Evolutionary conservation across 148 eudicot genomes (phyloP).

Genomic region (Arctostaphylos glauca): DNA sequence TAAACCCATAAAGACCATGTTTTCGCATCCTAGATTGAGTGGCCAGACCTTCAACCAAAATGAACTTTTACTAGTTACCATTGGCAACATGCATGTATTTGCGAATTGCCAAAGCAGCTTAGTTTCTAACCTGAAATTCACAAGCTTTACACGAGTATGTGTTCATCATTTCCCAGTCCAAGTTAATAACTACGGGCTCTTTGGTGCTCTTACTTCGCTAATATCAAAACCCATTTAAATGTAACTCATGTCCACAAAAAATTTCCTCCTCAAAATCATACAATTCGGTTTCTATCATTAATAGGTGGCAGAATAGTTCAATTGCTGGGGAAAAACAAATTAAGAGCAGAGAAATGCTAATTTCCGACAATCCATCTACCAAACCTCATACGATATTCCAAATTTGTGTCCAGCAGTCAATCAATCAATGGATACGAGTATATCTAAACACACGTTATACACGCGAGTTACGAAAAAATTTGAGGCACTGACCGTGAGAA

Average conservation of each 20-base stretch:
- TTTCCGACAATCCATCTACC: not conserved
- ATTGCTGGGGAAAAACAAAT: not conserved
- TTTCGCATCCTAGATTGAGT: not conserved
- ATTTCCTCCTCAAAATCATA: not conserved
- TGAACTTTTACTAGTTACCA: not conserved
- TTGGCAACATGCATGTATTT: not conserved
- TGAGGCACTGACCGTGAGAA: constrained; percentile 60
- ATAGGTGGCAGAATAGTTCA: not conserved
- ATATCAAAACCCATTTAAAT: not conserved
- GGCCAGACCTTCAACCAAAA: not conserved
- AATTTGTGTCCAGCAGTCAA: not conserved
- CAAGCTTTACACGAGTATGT: not conserved
- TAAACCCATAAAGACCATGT: not conserved
- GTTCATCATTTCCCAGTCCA: not conserved
- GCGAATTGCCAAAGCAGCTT: not conserved
- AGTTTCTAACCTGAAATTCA: not conserved
- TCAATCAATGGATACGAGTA: not conserved
- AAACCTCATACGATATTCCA: not conserved
- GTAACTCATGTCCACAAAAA: not conserved
- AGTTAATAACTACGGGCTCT: not conserved
- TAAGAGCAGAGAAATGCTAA: constrained; percentile 4
- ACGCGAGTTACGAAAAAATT: not conserved
- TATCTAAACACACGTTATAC: not conserved
- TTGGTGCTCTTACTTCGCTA: not conserved
- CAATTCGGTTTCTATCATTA: not conserved